Conservation (phyloP, 768 basidiomycete genomes). For the Amanita pseudoporphyria region DNA sequence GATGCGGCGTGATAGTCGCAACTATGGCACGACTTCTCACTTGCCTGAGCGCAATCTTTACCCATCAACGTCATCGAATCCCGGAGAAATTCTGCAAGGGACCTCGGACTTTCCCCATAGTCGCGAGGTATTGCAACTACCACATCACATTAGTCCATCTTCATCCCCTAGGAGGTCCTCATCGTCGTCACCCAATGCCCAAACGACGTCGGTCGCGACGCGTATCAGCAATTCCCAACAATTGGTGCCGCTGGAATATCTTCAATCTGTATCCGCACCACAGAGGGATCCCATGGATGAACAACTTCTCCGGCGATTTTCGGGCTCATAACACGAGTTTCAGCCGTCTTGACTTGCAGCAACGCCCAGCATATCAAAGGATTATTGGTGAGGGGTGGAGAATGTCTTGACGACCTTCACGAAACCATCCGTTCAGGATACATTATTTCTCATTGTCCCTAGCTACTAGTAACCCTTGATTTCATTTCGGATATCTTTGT, state of each 20-base stretch:
- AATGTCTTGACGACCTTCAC: neutral
- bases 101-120: conserved; percentile 16
- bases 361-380: neutral
- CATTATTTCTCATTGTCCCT: neutral
- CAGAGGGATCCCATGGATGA: conserved; percentile 58
- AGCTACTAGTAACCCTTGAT: conserved; percentile 4
- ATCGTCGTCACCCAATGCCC: conserved; percentile 30
- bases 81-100: conserved; percentile 15
- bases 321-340: conserved; percentile 8
- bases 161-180: conserved; percentile 25
- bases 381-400: neutral
- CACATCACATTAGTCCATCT: conserved; percentile 16
- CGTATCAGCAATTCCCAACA: conserved; percentile 11
- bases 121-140: conserved; percentile 18
- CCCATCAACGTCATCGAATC: conserved; percentile 16
- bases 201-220: conserved; percentile 16
- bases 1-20: conserved; percentile 40
- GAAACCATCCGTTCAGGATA: neutral
- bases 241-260: conserved; percentile 56
- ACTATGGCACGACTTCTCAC: conserved; percentile 23
- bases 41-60: conserved; percentile 19
- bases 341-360: neutral
- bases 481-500: conserved; percentile 4
- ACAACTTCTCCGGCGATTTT: conserved; percentile 50
- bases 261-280: conserved; percentile 44